phyloP scores from a whole-genome alignment of 208 protist genomes.

The Trypanosoma platydactyli region DNA sequence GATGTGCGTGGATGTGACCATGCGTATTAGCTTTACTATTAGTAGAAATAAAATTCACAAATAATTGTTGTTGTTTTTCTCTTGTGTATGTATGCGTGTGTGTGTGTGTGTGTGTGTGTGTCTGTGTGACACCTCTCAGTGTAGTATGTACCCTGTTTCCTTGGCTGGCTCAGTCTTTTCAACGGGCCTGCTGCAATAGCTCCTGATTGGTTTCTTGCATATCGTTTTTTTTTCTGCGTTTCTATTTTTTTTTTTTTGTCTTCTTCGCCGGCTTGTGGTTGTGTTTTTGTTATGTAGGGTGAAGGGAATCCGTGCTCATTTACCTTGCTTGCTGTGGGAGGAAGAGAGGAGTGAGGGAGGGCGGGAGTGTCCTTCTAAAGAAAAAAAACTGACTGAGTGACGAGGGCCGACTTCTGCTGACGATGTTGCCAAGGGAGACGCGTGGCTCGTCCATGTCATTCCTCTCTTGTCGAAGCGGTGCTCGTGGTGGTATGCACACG shows the following conservation, averaged over 20 bases:
- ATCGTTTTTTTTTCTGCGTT: background rate
- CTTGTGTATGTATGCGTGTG: background rate
- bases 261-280: conserved; percentile 7
- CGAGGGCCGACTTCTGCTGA: background rate
- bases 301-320: too few relatives aligned
- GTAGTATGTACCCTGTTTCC: too few relatives aligned
- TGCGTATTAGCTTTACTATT: too few relatives aligned
- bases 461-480: background rate
- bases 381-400: background rate
- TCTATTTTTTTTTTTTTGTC: conserved; percentile 5
- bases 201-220: background rate
- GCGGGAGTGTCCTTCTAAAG: background rate
- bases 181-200: too few relatives aligned
- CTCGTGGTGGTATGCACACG: background rate
- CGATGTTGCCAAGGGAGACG: conserved; percentile 12
- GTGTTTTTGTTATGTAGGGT: background rate
- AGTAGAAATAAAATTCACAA: too few relatives aligned
- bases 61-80: too few relatives aligned
- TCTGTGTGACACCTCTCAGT: background rate
- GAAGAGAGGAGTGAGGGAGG: background rate
- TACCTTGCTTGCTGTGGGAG: background rate
- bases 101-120: background rate
- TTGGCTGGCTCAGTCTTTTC: too few relatives aligned
- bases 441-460: conserved; percentile 2
- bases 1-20: too few relatives aligned